A percentile compares a stretch with the other conserved stretches of the same genome.
Evolutionary conservation across 106 monocot genomes (phyloP).

Genomic region (Hemerocallis citrina): DNA sequence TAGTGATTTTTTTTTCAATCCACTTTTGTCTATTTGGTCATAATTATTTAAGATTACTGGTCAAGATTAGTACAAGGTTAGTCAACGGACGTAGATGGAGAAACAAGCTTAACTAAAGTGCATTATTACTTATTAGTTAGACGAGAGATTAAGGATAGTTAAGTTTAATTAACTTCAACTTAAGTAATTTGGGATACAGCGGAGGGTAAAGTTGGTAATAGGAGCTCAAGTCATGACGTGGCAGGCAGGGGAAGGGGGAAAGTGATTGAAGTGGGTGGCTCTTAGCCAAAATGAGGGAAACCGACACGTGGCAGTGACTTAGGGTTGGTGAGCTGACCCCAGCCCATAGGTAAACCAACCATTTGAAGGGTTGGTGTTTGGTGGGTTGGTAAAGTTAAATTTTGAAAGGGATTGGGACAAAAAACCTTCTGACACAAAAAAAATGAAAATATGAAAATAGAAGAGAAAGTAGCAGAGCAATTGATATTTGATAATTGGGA

Average conservation of each 20-base stretch:
- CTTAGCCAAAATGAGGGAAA: neutral
- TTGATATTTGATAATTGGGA: no score
- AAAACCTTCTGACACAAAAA: no score
- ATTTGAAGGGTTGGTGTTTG: neutral
- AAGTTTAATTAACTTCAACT: neutral
- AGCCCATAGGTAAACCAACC: neutral
- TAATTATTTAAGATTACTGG: no score
- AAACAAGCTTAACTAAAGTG: neutral
- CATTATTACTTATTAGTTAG: neutral
- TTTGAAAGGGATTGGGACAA: neutral
- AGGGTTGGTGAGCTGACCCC: neutral
- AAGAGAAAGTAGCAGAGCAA: no score
- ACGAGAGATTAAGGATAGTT: neutral
- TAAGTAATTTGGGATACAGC: neutral
- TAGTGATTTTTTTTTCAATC: no score
- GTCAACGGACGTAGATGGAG: no score
- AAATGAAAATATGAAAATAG: no score
- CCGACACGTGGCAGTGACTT: neutral
- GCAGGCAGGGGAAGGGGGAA: neutral
- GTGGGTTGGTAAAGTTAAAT: neutral
- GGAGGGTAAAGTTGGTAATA: neutral
- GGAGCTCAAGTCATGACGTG: neutral
- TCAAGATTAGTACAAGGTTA: no score
- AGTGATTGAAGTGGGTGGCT: neutral
- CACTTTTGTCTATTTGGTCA: no score